These are phyloP conservation scores for Russula griseocarnosa DNA, from an alignment of 768 basidiomycete species.

Conservation along the genomic window DNA sequence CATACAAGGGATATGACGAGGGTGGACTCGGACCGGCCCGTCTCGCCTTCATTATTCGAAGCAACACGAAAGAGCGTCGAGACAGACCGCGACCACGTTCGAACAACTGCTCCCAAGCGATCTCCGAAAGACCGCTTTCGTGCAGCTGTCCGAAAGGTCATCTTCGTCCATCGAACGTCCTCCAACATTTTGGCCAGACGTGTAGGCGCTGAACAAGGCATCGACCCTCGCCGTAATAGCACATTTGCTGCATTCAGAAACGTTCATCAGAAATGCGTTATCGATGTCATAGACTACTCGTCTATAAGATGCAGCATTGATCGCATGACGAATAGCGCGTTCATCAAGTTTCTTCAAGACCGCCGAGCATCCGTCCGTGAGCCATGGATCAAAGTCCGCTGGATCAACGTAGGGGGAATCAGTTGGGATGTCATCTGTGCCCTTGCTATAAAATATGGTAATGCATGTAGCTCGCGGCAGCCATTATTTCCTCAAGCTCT, in stretches of 20 bases:
- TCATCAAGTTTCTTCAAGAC: slow-evolving; percentile 52
- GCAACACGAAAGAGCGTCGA: background rate
- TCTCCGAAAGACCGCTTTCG: slow-evolving; percentile 53
- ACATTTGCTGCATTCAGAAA: slow-evolving; percentile 54
- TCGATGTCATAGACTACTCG: slow-evolving; percentile 67
- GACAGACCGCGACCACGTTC: too few species aligned
- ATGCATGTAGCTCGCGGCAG: slow-evolving; percentile 22
- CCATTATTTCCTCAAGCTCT: background rate
- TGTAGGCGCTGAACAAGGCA: slow-evolving; percentile 66
- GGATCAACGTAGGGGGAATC: slow-evolving; percentile 68
- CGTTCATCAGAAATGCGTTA: slow-evolving; percentile 56
- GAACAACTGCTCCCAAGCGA: background rate
- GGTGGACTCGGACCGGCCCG: background rate
- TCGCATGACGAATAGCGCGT: slow-evolving; percentile 57
- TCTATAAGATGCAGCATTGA: slow-evolving; percentile 49
- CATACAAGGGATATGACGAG: background rate
- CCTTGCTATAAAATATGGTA: slow-evolving; percentile 61
- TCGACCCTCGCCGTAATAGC: slow-evolving; percentile 60
- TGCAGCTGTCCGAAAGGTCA: slow-evolving; percentile 55
- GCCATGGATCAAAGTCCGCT: slow-evolving; percentile 64
- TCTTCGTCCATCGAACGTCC: slow-evolving; percentile 56
- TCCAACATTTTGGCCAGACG: slow-evolving; percentile 36
- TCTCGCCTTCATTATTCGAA: background rate
- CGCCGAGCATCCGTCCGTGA: slow-evolving; percentile 45
- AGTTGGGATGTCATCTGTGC: slow-evolving; percentile 72